Conservation (phyloP, 192 early-diverging fungal genomes). For the Dissophora ornata region DNA sequence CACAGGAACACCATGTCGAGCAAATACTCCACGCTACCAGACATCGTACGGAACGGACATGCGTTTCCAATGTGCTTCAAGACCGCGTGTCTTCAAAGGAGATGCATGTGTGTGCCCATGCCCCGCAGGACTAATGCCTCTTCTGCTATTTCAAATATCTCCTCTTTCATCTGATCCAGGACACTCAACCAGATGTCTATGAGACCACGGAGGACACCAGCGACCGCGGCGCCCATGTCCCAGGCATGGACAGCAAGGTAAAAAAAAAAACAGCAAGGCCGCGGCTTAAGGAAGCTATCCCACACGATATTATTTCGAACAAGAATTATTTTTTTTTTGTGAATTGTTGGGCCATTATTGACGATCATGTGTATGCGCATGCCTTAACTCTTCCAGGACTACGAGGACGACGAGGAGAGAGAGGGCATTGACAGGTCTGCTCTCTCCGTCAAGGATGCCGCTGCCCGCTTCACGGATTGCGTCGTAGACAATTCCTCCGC, state of each 20-base stretch:
- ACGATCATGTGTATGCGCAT: too few relatives aligned
- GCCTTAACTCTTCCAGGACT: constrained; percentile 26
- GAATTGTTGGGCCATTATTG: too few relatives aligned
- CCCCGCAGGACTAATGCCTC: not conserved
- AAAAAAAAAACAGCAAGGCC: not conserved
- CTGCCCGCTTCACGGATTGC: constrained; percentile 66
- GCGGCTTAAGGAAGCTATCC: too few relatives aligned
- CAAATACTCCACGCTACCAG: constrained; percentile 83
- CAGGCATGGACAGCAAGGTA: constrained; percentile 43
- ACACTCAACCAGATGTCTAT: constrained; percentile 86
- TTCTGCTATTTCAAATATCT: not conserved
- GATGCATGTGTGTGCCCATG: not conserved
- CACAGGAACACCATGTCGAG: constrained; percentile 54
- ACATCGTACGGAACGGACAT: constrained; percentile 70
- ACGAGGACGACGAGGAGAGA: constrained; percentile 66
- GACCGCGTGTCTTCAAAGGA: not conserved
- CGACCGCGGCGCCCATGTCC: constrained; percentile 24
- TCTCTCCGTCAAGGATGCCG: constrained; percentile 66
- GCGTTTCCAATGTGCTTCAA: not conserved
- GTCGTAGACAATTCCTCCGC: constrained; percentile 62
- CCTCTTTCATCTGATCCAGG: constrained; percentile 58
- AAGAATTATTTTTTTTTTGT: not conserved
- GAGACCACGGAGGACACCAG: constrained; percentile 76
- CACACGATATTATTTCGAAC: too few relatives aligned
- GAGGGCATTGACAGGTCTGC: constrained; percentile 68